A percentile compares a stretch with the other conserved stretches of the same genome.
phyloP scores from a whole-genome alignment of 805 yeast genomes.

The Ogataea trehaloabstinens region DNA sequence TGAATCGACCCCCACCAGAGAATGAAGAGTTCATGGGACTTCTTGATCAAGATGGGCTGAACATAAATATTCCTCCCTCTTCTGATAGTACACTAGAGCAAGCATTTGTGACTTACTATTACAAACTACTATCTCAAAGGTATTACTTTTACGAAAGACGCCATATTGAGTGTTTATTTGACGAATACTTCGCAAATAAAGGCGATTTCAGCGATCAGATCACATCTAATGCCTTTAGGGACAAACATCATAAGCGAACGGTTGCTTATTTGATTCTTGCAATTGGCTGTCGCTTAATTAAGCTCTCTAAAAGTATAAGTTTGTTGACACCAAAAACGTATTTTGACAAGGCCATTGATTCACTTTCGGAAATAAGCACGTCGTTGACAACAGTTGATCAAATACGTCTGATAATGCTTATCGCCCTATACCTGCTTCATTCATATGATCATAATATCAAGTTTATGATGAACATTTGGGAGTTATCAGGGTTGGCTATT shows the following conservation, averaged over 20 bases:
- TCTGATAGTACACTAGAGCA: conserved; percentile 5
- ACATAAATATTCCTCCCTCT: not conserved
- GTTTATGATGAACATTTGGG: conserved; percentile 20
- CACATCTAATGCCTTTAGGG: conserved; percentile 2
- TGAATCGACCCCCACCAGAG: conserved; percentile 9
- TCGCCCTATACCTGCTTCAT: conserved; percentile 15
- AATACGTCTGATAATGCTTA: conserved; percentile 15
- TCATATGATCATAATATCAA: conserved; percentile 15
- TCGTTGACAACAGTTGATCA: conserved; percentile 12
- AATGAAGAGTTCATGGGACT: conserved; percentile 8
- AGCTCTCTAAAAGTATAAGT: conserved; percentile 8
- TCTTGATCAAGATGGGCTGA: conserved; percentile 4
- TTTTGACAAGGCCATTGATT: conserved; percentile 13
- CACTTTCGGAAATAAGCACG: conserved; percentile 3
- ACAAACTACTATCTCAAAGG: conserved; percentile 12
- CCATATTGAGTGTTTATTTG: conserved; percentile 9
- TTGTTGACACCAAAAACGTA: conserved; percentile 12
- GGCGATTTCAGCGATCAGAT: not conserved
- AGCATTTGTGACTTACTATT: conserved; percentile 10
- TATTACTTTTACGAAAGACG: conserved; percentile 14
- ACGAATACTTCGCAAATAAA: conserved; percentile 3
- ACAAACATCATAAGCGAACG: conserved; percentile 5
- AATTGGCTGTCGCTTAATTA: conserved; percentile 14
- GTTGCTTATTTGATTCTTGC: conserved; percentile 13
- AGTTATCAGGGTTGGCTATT: conserved; percentile 16